Percentiles rank a stretch among this genome's conserved stretches.
phyloP scores from a whole-genome alignment of 2,329 filamentous ascomycete species.

The Aspergillus sp. region DNA sequence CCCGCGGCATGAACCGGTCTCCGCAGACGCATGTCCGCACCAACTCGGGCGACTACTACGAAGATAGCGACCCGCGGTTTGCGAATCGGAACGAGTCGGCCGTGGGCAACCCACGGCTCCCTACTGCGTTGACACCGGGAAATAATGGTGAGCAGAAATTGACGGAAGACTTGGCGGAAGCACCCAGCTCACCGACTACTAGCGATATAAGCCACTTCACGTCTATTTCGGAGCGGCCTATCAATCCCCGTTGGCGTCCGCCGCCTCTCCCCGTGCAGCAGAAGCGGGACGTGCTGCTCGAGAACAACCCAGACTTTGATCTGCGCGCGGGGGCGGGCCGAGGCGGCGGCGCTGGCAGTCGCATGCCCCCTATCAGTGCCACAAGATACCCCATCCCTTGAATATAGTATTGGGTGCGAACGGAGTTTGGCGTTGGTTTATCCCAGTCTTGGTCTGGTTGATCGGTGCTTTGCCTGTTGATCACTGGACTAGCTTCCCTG shows the following conservation, averaged over 20 bases:
- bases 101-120: slow-evolving; percentile 27
- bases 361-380: slow-evolving; percentile 25
- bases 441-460: not conserved
- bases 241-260: slow-evolving; percentile 81
- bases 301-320: slow-evolving; percentile 82
- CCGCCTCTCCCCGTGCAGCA: slow-evolving; percentile 45
- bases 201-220: slow-evolving; percentile 86
- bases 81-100: slow-evolving; percentile 43
- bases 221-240: slow-evolving; percentile 79
- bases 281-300: slow-evolving; percentile 71
- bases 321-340: slow-evolving; percentile 50
- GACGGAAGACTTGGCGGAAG: slow-evolving; percentile 56
- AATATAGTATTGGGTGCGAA: slow-evolving; percentile 12
- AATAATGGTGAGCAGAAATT: slow-evolving; percentile 38
- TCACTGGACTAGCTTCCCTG: too few species aligned
- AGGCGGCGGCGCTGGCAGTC: slow-evolving; percentile 20
- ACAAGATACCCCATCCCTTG: slow-evolving; percentile 26
- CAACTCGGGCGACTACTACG: slow-evolving; percentile 67
- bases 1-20: slow-evolving; percentile 1
- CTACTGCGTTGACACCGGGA: slow-evolving; percentile 40
- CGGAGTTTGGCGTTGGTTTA: not conserved
- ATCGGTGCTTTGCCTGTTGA: not conserved
- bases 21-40: slow-evolving; percentile 27
- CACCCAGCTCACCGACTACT: slow-evolving; percentile 68
- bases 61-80: slow-evolving; percentile 90